Evolutionary conservation across 2,329 filamentous ascomycete genomes (phyloP), one percentile per base, ranked within the genome.

Genomic region (Xylariomycetidae sp.): DNA sequence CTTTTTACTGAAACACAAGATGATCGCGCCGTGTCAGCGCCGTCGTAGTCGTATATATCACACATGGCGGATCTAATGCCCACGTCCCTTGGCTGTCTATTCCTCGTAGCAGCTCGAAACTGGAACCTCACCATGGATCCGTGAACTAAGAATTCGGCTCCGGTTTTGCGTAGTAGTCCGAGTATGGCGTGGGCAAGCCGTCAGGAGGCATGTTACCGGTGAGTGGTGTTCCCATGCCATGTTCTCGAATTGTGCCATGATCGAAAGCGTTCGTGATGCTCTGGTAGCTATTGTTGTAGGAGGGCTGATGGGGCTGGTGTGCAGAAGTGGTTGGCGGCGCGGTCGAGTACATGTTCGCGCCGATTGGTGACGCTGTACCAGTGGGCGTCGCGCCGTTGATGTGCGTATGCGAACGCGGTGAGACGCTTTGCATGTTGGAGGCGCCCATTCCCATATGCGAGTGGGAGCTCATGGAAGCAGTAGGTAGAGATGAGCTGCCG

Each of bases 201-300:
- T 53, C 50, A 15, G 50, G 47, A 9, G 50, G 49, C 49, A 51
- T 51, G 10, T 46, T 52, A 12, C 45, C 50, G n/a, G 48, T 52
- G 11, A 53, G 30, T 5, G 50, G 48, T 16, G 50, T 51, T 25
- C 38, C 43, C 34, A 53, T 42, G 12, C 50, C 49, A 19, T 53
- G 49, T 27, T 53, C 49, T 25, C 48, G 46, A 20, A 53, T 36
- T 18, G 49, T 50, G 30, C 48, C 44, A 29, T 53, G 48, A 16
- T 54, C 51, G 36, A 48, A 54, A 16, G 50, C 41, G 35, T 43
- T 51, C 12, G 41, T 42, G 19, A 53, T 44, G 27, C 33, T 41
- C 27, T 51, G 50, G 25, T 54, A 52, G 15, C 42, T 25, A 34
- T 50, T 49, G 18, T 38, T 19, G 36, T 54, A 54, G 19, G 50